phyloP scores from a whole-genome alignment of 306 rosid species.

The Crotalaria pallida region DNA sequence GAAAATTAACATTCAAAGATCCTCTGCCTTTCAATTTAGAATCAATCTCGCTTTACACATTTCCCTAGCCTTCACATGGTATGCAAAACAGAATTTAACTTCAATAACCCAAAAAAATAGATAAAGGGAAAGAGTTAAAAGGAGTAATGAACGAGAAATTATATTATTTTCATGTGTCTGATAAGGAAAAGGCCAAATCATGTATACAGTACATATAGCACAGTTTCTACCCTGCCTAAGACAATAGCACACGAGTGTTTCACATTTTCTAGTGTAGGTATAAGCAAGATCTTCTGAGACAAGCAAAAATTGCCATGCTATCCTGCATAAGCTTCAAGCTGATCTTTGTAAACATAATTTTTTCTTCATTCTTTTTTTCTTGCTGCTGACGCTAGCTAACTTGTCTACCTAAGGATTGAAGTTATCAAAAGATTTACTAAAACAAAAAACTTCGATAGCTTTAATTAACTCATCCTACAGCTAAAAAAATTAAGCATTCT shows the following conservation, averaged over 20 bases:
- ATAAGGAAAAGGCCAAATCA: not conserved
- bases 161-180: not conserved
- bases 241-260: not conserved
- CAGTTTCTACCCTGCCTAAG: not conserved
- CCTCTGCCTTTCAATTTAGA: not conserved
- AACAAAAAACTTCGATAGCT: not conserved
- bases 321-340: conserved; percentile 12
- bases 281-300: conserved; percentile 1
- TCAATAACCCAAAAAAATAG: not conserved
- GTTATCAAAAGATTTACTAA: not conserved
- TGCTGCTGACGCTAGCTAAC: not conserved
- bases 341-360: not conserved
- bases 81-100: not conserved
- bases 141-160: not conserved
- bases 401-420: not conserved
- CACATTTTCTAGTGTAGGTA: not conserved
- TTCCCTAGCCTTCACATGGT: not conserved
- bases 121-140: not conserved
- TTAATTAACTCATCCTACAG: not conserved
- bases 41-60: not conserved
- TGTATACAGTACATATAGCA: not conserved
- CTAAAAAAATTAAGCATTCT: not conserved
- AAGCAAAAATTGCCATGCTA: not conserved
- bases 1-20: conserved; percentile 9
- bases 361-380: not conserved